Conservation (phyloP, 306 rosid genomes). For the Acacia crassicarpa region DNA sequence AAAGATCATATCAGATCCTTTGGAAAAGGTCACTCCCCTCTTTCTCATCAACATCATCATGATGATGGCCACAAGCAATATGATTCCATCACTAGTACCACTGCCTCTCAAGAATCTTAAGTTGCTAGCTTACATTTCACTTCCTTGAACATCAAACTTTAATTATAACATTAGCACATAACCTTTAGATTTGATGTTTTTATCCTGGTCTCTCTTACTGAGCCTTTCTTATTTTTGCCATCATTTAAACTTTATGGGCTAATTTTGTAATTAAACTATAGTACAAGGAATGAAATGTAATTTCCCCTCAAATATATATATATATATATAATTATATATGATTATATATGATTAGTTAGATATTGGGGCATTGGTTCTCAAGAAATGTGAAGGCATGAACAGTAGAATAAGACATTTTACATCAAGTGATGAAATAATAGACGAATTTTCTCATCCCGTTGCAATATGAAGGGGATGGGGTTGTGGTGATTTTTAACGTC, state of each 20-base stretch:
- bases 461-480: constrained; percentile 21
- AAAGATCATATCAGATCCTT: constrained; percentile 85
- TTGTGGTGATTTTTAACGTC: constrained; percentile 25
- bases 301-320: neutral
- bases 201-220: neutral
- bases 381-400: constrained; percentile 24
- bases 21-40: constrained; percentile 72
- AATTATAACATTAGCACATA: neutral
- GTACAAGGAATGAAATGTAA: neutral
- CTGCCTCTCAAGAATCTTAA: neutral
- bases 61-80: neutral
- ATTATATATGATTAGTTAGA: no score
- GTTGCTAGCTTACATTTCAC: neutral
- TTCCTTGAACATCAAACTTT: neutral
- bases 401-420: constrained; percentile 42
- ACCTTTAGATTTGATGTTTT: neutral
- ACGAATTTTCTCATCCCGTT: constrained; percentile 55
- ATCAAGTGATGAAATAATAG: constrained; percentile 72
- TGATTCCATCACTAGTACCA: neutral
- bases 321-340: no score
- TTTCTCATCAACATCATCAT: neutral
- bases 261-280: neutral
- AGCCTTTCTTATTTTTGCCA: neutral
- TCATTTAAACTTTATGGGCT: neutral
- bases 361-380: constrained; percentile 36